A percentile compares a stretch with the other conserved stretches of the same genome.
phyloP scores from a whole-genome alignment of 2,329 filamentous ascomycete genomes.

The Diaporthe eres region DNA sequence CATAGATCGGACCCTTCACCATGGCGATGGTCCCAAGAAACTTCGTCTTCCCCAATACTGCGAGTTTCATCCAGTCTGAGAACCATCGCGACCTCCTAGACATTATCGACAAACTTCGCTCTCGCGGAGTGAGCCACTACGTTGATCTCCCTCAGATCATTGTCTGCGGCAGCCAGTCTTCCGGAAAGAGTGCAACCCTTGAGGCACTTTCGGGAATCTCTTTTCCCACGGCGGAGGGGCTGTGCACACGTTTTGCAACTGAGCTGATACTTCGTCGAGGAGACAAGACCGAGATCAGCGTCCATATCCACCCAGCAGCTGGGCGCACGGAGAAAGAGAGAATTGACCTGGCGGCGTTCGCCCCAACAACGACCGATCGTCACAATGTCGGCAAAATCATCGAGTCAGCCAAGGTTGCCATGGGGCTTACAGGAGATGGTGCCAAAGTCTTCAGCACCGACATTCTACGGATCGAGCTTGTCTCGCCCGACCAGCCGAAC shows the following conservation, averaged over 20 bases:
- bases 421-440: slow-evolving; percentile 60
- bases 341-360: slow-evolving; percentile 48
- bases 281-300: slow-evolving; percentile 49
- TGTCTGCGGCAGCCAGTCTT: slow-evolving; percentile 68
- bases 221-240: slow-evolving; percentile 70
- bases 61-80: slow-evolving; percentile 50
- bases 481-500: slow-evolving; percentile 62
- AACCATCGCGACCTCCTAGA: slow-evolving; percentile 51
- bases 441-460: slow-evolving; percentile 60
- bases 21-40: background rate
- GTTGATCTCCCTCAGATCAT: slow-evolving; percentile 55
- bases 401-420: slow-evolving; percentile 57
- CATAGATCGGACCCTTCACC: background rate
- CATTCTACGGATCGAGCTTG: slow-evolving; percentile 63
- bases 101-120: slow-evolving; percentile 50
- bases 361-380: slow-evolving; percentile 40
- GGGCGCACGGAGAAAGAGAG: slow-evolving; percentile 48
- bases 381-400: slow-evolving; percentile 53
- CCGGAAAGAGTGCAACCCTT: slow-evolving; percentile 70
- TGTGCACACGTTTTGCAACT: slow-evolving; percentile 75
- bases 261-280: slow-evolving; percentile 70
- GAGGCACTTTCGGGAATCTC: slow-evolving; percentile 71
- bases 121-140: slow-evolving; percentile 50
- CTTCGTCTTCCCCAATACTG: slow-evolving; percentile 42
- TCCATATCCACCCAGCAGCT: slow-evolving; percentile 55